Conservation (phyloP, 148 eudicot genomes). For the Rheum nobile region DNA sequence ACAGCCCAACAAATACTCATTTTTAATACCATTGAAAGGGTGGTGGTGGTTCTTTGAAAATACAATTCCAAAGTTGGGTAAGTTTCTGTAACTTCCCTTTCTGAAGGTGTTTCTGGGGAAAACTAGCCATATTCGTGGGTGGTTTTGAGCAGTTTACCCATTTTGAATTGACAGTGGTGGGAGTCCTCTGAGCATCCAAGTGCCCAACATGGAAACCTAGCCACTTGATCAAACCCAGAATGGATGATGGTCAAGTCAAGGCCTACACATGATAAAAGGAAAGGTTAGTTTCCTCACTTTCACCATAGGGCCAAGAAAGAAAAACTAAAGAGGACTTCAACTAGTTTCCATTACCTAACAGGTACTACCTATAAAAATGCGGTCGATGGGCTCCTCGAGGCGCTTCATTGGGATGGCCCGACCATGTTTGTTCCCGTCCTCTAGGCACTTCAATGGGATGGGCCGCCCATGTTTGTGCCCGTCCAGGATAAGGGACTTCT, state of each 20-base stretch:
- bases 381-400: not conserved
- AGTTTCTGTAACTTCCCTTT: not conserved
- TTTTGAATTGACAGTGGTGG: not conserved
- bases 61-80: not conserved
- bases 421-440: too few relatives aligned
- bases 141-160: not conserved
- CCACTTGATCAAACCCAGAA: not conserved
- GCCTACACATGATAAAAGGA: not conserved
- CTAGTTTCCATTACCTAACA: not conserved
- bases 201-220: not conserved
- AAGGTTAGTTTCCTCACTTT: too few relatives aligned
- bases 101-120: not conserved
- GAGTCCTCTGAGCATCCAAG: not conserved
- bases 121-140: not conserved
- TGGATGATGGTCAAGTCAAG: too few relatives aligned
- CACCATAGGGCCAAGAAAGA: too few relatives aligned
- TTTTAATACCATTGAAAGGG: too few relatives aligned
- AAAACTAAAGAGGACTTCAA: not conserved
- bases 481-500: not conserved
- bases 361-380: not conserved
- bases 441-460: not conserved
- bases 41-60: too few relatives aligned
- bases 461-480: not conserved
- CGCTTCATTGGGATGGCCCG: too few relatives aligned
- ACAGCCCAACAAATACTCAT: too few relatives aligned